Evolutionary conservation across 1,139 yeast genomes (phyloP).

Genomic region (Lodderomyces oxycetoniae): DNA sequence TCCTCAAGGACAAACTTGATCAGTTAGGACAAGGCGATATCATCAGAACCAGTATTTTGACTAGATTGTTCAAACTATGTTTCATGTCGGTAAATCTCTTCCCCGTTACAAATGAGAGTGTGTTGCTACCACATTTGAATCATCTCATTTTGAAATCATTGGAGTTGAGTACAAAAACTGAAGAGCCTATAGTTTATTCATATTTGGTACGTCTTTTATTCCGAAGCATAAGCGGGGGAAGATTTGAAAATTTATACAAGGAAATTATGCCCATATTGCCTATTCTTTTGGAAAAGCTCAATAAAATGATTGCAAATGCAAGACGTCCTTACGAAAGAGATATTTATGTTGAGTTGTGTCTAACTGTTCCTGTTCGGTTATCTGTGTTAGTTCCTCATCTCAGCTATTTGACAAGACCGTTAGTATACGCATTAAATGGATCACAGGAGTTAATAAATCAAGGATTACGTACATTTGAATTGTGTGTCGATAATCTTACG

Average conservation of each 20-base stretch:
- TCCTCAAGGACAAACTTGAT: constrained; percentile 66
- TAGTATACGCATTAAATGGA: constrained; percentile 87
- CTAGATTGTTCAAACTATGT: constrained; percentile 82
- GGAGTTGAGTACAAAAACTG: constrained; percentile 78
- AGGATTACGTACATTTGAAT: constrained; percentile 87
- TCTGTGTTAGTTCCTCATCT: constrained; percentile 92
- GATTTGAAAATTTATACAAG: constrained; percentile 86
- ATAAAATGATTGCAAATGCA: constrained; percentile 76
- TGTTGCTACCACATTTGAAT: constrained; percentile 81
- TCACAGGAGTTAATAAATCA: constrained; percentile 89
- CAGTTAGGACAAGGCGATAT: constrained; percentile 80
- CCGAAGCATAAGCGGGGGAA: constrained; percentile 93
- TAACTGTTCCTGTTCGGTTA: constrained; percentile 91
- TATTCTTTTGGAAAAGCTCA: constrained; percentile 77
- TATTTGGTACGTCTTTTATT: constrained; percentile 84
- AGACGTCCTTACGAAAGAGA: constrained; percentile 88
- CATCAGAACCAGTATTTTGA: constrained; percentile 73
- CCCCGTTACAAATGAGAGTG: constrained; percentile 82
- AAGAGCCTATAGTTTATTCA: constrained; percentile 87
- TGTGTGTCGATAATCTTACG: constrained; percentile 94
- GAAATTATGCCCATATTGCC: constrained; percentile 90
- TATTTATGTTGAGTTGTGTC: constrained; percentile 86
- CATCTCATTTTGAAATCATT: constrained; percentile 77
- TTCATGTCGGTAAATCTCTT: constrained; percentile 94
- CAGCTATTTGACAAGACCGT: constrained; percentile 80